phyloP scores from a whole-genome alignment of 106 monocot species.

The Allium fistulosum region DNA sequence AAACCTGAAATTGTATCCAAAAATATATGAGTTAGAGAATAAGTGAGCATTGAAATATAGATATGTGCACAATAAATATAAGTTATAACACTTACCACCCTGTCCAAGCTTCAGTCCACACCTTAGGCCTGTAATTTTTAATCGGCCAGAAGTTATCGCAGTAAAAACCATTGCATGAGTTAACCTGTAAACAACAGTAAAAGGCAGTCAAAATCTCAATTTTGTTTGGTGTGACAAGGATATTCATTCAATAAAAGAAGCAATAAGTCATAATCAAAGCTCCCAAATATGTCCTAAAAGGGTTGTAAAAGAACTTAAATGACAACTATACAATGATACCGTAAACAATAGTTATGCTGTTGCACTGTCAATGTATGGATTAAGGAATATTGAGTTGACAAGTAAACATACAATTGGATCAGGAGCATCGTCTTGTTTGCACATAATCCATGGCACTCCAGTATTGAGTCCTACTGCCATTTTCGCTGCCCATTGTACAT shows the following conservation, averaged over 20 bases:
- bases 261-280: not conserved
- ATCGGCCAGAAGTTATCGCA: constrained; percentile 79
- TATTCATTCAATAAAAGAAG: not conserved
- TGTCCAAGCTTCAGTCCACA: constrained; percentile 97
- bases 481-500: constrained; percentile 72
- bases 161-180: constrained; percentile 96
- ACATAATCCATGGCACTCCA: constrained; percentile 96
- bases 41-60: too few relatives aligned
- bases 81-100: constrained; percentile 50
- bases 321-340: not conserved
- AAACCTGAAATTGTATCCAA: constrained; percentile 35
- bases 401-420: constrained; percentile 73
- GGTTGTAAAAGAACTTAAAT: not conserved
- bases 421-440: constrained; percentile 92
- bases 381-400: not conserved
- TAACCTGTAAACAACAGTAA: constrained; percentile 38
- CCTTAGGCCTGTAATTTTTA: constrained; percentile 65
- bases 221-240: not conserved
- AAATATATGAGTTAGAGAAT: too few relatives aligned
- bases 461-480: constrained; percentile 77
- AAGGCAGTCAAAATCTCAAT: not conserved
- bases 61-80: too few relatives aligned
- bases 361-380: not conserved
- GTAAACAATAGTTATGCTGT: not conserved
- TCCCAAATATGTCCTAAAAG: not conserved